Conservation (phyloP, 108 stramenopile genomes). For the Stephanodiscus minutulus region DNA sequence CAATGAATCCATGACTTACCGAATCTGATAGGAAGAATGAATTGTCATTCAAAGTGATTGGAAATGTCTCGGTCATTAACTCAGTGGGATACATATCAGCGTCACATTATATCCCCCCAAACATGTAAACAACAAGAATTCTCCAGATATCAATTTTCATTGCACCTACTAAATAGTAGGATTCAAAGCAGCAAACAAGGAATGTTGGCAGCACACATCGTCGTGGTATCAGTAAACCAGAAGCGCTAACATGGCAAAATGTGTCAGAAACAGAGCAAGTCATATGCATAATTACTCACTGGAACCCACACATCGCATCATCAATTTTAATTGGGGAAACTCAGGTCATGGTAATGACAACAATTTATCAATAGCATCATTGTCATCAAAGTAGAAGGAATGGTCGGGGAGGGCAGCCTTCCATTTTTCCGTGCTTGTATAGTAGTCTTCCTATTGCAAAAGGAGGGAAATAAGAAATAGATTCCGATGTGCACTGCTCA, state of each 20-base stretch:
- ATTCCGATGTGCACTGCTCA: too few relatives aligned
- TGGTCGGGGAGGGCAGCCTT: conserved; percentile 47
- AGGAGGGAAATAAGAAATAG: too few relatives aligned
- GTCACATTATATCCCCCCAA: conserved; percentile 44
- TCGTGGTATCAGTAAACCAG: neutral
- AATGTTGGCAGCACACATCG: neutral
- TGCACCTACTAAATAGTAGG: too few relatives aligned
- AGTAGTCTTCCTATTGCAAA: too few relatives aligned
- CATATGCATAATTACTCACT: conserved; percentile 33
- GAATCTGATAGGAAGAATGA: too few relatives aligned
- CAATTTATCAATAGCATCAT: conserved; percentile 59
- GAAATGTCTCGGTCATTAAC: too few relatives aligned
- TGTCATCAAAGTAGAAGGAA: conserved; percentile 65
- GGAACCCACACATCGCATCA: conserved; percentile 37
- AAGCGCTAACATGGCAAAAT: neutral
- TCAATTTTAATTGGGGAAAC: conserved; percentile 44
- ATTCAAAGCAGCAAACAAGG: neutral
- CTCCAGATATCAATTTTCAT: conserved; percentile 48
- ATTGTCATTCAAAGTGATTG: too few relatives aligned
- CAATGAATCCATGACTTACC: too few relatives aligned
- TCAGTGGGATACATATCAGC: conserved; percentile 26
- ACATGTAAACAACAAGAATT: conserved; percentile 33
- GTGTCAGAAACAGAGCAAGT: neutral
- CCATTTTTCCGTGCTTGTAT: too few relatives aligned
- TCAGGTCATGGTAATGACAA: conserved; percentile 43